Base-by-base conservation (phyloP, 1,139 yeast genomes). In the Pichia norvegensis region DNA sequence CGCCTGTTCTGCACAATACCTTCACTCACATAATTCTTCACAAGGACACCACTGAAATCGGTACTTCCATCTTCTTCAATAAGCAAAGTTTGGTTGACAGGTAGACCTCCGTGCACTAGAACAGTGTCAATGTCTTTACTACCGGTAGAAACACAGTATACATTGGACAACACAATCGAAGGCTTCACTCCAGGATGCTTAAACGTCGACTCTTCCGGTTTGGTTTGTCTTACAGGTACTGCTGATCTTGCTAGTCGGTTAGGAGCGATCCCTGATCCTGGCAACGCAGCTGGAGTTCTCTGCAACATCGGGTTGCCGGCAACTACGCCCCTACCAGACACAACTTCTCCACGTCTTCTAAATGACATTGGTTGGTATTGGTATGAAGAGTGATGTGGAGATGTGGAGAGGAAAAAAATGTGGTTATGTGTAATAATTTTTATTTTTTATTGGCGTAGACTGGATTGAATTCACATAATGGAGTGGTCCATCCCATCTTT, bases 31-130 rank as follows among this genome's bases (percentile, higher is more conserved):
- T 81, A 85, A 4, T 79, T 70, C 52, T 92, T 77, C 35, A 81
- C 62, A 36, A 92, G 56, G 13, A 85, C 80, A n/a, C 88, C 75
- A 3, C 85, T 74, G 61, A 88, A 92, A 59, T 92, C 97, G 0
- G 98, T 90, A 16, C 94, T 81, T 0, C 95, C 95, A 14, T 79
- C 74, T 60, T 92, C 98, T 60, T 87, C 92, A 3, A 92, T 61
- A 17, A 90, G 63, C 38, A 88, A 60, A 7, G 85, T 73, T 14
- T 73, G 65, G 1, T 96, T 95, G 17, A 86, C 57, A 0, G 97
- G 97, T 16, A 90, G 61, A 0, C 98, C 98, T 50, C 79, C 86
- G 62, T 92, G 97, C 1, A 76, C 77, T 46, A 92, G 62, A 1
- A 87, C 66, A 52, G 74, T 78, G 62, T 92, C 97, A 33, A 92